Evolutionary conservation across 108 stramenopile species (phyloP).

Genomic region (Conticribra guillardii): DNA sequence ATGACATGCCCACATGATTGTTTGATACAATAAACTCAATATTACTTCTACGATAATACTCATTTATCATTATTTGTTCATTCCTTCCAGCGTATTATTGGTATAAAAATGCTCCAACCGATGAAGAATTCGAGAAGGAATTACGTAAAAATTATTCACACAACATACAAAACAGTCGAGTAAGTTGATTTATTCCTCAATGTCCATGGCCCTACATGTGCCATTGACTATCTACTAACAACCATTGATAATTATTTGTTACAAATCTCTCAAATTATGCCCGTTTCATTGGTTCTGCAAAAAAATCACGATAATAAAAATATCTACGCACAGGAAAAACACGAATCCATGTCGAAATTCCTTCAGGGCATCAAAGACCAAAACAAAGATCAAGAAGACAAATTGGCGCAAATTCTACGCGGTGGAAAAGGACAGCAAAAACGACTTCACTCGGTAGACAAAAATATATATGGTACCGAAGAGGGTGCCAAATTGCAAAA

Average conservation of each 20-base stretch:
- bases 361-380: slow-evolving; percentile 47
- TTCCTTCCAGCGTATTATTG: slow-evolving; percentile 48
- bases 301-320: background rate
- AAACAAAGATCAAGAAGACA: slow-evolving; percentile 40
- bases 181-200: no score
- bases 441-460: slow-evolving; percentile 52
- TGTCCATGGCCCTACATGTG: no score
- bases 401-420: slow-evolving; percentile 48
- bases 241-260: no score
- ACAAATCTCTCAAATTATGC: no score
- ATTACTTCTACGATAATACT: background rate
- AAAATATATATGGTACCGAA: slow-evolving; percentile 52
- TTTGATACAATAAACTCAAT: background rate
- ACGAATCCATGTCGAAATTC: slow-evolving; percentile 37
- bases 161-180: slow-evolving; percentile 43
- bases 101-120: slow-evolving; percentile 51
- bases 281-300: no score
- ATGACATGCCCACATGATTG: no score
- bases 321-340: slow-evolving; percentile 23
- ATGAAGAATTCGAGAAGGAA: slow-evolving; percentile 49
- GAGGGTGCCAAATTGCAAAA: slow-evolving; percentile 51
- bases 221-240: no score
- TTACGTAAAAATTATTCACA: slow-evolving; percentile 50
- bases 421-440: slow-evolving; percentile 57
- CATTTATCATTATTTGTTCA: background rate